These are phyloP conservation scores for Stylosanthes scabra DNA, from an alignment of 331 rosid genomes.

Conservation along the genomic window DNA sequence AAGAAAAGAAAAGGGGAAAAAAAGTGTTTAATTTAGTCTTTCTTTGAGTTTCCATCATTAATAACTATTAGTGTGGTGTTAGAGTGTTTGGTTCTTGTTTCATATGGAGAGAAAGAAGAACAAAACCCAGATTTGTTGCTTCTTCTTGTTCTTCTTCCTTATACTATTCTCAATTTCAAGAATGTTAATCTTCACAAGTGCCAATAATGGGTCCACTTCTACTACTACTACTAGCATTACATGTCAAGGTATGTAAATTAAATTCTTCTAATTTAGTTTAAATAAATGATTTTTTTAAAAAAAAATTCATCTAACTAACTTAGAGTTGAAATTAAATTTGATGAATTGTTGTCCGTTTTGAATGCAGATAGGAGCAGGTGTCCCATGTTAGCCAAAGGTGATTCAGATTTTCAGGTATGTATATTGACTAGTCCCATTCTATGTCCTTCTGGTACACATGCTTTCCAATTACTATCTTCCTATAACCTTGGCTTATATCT, in stretches of 20 bases:
- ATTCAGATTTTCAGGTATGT: conserved; percentile 65
- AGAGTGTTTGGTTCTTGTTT: conserved; percentile 6
- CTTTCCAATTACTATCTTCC: conserved; percentile 5
- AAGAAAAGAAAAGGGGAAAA: background rate
- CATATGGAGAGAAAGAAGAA: conserved; percentile 74
- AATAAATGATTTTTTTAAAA: too few species aligned
- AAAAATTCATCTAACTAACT: too few species aligned
- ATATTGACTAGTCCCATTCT: conserved; percentile 23
- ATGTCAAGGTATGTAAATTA: conserved; percentile 54
- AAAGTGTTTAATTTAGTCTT: background rate
- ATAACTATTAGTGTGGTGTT: conserved; percentile 22
- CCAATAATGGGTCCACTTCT: conserved; percentile 30
- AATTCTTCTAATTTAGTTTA: background rate
- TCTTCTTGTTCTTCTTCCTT: conserved; percentile 48
- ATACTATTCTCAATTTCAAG: conserved; percentile 53
- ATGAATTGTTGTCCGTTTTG: background rate
- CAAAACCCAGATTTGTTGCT: conserved; percentile 39
- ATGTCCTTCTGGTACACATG: conserved; percentile 15
- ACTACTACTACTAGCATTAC: conserved; percentile 12
- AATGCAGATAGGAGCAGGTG: conserved; percentile 53
- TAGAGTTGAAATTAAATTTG: too few species aligned
- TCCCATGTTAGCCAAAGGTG: conserved; percentile 46
- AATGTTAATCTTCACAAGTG: conserved; percentile 38
- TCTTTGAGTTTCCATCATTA: background rate
- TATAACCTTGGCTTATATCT: conserved; percentile 5